These are phyloP conservation scores for Gamarada debralockiae DNA, from an alignment of 495 filamentous ascomycete species.

Conservation along the genomic window DNA sequence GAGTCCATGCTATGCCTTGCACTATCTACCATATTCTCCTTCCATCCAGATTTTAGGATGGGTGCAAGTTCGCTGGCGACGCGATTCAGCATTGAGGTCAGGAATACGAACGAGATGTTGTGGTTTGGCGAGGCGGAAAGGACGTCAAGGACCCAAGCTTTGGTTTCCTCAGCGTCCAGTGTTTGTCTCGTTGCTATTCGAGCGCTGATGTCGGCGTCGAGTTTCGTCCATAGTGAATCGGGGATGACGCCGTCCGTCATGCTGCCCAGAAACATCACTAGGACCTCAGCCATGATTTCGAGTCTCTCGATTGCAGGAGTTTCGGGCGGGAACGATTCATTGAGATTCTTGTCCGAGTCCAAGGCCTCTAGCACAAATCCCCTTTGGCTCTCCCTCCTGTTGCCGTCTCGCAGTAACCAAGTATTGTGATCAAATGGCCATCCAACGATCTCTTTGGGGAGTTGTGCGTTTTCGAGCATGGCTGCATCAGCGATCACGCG, in stretches of 20 bases:
- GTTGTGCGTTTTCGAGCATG: conserved; percentile 63
- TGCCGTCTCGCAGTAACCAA: conserved; percentile 27
- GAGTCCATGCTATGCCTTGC: conserved; percentile 32
- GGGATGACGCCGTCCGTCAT: conserved; percentile 75
- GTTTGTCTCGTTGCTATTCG: conserved; percentile 39
- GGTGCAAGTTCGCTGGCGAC: conserved; percentile 44
- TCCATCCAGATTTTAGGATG: conserved; percentile 27
- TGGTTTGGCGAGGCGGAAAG: conserved; percentile 68
- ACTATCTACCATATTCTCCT: conserved; percentile 21
- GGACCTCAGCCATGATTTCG: conserved; percentile 62
- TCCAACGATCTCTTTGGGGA: conserved; percentile 40
- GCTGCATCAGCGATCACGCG: conserved; percentile 76
- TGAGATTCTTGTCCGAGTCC: conserved; percentile 59
- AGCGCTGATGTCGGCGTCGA: conserved; percentile 56
- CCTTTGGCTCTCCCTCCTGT: conserved; percentile 21
- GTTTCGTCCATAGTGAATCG: conserved; percentile 58
- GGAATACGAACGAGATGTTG: conserved; percentile 81
- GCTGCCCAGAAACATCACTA: conserved; percentile 66
- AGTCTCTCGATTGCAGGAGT: conserved; percentile 57
- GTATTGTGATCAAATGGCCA: conserved; percentile 71
- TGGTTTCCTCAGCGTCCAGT: conserved; percentile 57
- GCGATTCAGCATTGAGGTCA: conserved; percentile 68
- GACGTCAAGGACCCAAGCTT: conserved; percentile 65
- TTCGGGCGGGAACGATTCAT: conserved; percentile 54
- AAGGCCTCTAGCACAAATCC: conserved; percentile 59